Evolutionary conservation across 2,329 filamentous ascomycete species (phyloP).

Genomic region (Cladophialophora chaetospira): DNA sequence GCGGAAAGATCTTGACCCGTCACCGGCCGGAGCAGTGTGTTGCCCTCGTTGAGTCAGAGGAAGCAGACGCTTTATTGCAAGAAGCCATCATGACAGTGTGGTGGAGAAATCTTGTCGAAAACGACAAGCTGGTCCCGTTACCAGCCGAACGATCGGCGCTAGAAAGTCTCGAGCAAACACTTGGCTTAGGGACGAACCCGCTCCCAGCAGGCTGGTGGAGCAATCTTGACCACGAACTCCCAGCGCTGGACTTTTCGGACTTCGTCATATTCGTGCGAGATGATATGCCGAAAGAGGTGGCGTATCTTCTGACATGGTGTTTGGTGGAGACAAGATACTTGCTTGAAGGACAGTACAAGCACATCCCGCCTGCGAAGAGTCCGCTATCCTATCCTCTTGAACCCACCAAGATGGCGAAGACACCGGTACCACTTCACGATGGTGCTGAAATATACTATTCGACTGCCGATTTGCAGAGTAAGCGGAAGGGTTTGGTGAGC

Average conservation of each 20-base stretch:
- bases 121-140: slow-evolving; percentile 5
- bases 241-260: slow-evolving; percentile 21
- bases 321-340: slow-evolving; percentile 21
- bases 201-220: slow-evolving; percentile 18
- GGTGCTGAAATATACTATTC: slow-evolving; percentile 19
- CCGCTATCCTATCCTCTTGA: slow-evolving; percentile 20
- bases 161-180: slow-evolving; percentile 1
- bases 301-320: slow-evolving; percentile 19
- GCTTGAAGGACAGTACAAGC: slow-evolving; percentile 21
- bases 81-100: slow-evolving; percentile 24
- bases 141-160: slow-evolving; percentile 13
- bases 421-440: slow-evolving; percentile 15
- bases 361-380: slow-evolving; percentile 15
- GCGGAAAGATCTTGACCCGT: slow-evolving; percentile 6
- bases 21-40: slow-evolving; percentile 20
- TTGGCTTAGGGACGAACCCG: slow-evolving; percentile 12
- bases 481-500: neutral
- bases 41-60: slow-evolving; percentile 16
- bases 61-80: slow-evolving; percentile 20
- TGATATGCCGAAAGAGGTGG: slow-evolving; percentile 21
- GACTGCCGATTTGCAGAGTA: neutral
- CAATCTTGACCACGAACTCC: slow-evolving; percentile 11
- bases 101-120: slow-evolving; percentile 19
- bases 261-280: slow-evolving; percentile 20
- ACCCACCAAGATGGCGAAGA: slow-evolving; percentile 13